Evolutionary conservation across 208 protist genomes (phyloP).

Genomic region (Polymyxa betae): DNA sequence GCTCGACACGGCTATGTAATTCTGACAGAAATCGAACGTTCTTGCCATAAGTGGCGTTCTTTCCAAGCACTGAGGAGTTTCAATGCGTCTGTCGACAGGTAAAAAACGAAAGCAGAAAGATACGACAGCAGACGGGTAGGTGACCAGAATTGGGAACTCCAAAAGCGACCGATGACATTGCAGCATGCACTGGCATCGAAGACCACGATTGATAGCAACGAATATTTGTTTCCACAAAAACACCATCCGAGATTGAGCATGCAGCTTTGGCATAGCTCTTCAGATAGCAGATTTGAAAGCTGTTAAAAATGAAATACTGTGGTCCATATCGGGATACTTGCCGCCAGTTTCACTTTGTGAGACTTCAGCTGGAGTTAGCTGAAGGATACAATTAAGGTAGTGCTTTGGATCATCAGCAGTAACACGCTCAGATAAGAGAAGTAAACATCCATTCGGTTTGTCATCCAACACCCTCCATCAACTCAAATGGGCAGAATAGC

Average conservation of each 20-base stretch:
- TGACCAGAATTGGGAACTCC: conserved; percentile 49
- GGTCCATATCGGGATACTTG: background rate
- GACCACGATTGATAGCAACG: conserved; percentile 45
- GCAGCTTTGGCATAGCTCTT: conserved; percentile 59
- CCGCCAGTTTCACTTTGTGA: background rate
- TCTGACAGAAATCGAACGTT: conserved; percentile 49
- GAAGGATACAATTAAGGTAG: conserved; percentile 61
- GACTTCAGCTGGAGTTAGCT: conserved; percentile 18
- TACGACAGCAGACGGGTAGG: too few relatives aligned
- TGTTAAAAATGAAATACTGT: background rate
- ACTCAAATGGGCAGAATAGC: conserved; percentile 75
- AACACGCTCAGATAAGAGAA: conserved; percentile 67
- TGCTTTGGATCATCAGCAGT: conserved; percentile 68
- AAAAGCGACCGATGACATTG: conserved; percentile 56
- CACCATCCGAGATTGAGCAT: conserved; percentile 64
- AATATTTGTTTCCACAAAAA: conserved; percentile 62
- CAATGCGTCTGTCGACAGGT: background rate
- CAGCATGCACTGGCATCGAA: conserved; percentile 62
- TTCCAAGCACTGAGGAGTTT: conserved; percentile 61
- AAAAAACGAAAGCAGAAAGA: conserved; percentile 9
- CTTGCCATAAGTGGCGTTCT: conserved; percentile 60
- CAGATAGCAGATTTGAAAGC: conserved; percentile 40
- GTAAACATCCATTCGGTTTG: conserved; percentile 62
- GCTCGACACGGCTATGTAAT: background rate
- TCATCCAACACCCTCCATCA: background rate